Evolutionary conservation across 2,329 filamentous ascomycete species (phyloP).

Genomic region (Hortaea werneckii): DNA sequence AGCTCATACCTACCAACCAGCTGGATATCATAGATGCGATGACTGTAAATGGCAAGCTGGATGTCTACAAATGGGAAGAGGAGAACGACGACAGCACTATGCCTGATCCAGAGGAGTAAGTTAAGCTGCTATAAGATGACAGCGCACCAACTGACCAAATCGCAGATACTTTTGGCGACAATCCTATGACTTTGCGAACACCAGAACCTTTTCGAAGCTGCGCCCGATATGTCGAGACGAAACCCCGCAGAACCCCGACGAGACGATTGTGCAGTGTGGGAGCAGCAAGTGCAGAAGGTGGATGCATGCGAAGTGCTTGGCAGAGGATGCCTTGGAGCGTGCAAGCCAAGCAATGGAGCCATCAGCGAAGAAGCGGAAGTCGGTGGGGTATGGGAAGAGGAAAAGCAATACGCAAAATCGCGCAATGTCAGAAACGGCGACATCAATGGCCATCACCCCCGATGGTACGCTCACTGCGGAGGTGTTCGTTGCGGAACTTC

Average conservation of each 20-base stretch:
- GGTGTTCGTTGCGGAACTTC: slow-evolving; percentile 18
- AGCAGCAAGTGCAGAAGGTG: slow-evolving; percentile 29
- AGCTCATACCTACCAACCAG: slow-evolving; percentile 63
- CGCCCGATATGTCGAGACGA: slow-evolving; percentile 31
- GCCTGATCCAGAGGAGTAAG: slow-evolving; percentile 20
- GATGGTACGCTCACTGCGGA: slow-evolving; percentile 11
- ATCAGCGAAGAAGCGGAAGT: not conserved
- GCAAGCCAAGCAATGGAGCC: not conserved
- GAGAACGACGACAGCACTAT: slow-evolving; percentile 42
- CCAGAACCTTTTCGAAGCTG: slow-evolving; percentile 28
- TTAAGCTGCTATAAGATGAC: not conserved
- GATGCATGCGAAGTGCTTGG: slow-evolving; percentile 33
- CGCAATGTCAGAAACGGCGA: not conserved
- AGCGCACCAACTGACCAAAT: not conserved
- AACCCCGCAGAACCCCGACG: slow-evolving; percentile 32
- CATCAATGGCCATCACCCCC: slow-evolving; percentile 3
- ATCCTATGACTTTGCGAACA: slow-evolving; percentile 26
- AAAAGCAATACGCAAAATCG: slow-evolving; percentile 4
- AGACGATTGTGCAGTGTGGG: slow-evolving; percentile 32
- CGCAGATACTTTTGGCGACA: slow-evolving; percentile 34
- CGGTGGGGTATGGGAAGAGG: slow-evolving; percentile 4
- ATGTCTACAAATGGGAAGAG: slow-evolving; percentile 60
- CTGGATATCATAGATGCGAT: slow-evolving; percentile 69
- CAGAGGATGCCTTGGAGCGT: slow-evolving; percentile 16
- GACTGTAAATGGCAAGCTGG: slow-evolving; percentile 52